Percentiles rank a stretch among this genome's conserved stretches.
These are phyloP conservation scores for Favolaschia claudopus DNA, from an alignment of 768 basidiomycete genomes.

Conservation along the genomic window DNA sequence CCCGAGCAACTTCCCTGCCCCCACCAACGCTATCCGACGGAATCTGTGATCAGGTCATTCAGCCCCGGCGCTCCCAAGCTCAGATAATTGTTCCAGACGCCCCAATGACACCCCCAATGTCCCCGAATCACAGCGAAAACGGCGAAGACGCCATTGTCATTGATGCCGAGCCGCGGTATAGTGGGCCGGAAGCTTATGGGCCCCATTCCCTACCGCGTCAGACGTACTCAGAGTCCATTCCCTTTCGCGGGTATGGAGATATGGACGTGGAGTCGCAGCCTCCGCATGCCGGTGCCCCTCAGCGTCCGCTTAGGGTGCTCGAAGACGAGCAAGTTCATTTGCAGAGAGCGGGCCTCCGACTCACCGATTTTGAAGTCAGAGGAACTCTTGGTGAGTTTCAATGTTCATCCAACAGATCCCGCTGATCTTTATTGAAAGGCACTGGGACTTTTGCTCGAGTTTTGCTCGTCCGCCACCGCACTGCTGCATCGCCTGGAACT, in stretches of 20 bases:
- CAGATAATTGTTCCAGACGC: conserved; percentile 57
- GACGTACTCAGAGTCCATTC: conserved; percentile 20
- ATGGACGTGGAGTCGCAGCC: conserved; percentile 35
- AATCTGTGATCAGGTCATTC: conserved; percentile 19
- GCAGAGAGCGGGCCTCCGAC: conserved; percentile 62
- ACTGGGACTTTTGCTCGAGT: conserved; percentile 98
- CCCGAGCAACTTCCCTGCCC: conserved; percentile 20
- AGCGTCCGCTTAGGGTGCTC: conserved; percentile 63
- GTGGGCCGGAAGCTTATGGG: conserved; percentile 34
- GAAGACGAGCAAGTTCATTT: conserved; percentile 78
- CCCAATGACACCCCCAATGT: conserved; percentile 78
- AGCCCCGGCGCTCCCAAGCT: conserved; percentile 48
- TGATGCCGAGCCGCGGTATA: conserved; percentile 47
- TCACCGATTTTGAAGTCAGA: conserved; percentile 84
- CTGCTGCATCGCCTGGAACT: conserved; percentile 53
- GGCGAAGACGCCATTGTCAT: conserved; percentile 44
- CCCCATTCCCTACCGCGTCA: conserved; percentile 16
- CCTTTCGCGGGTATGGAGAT: conserved; percentile 26
- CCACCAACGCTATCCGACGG: conserved; percentile 19
- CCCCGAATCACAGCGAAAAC: conserved; percentile 60
- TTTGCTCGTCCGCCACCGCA: conserved; percentile 82
- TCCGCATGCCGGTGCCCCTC: conserved; percentile 24
- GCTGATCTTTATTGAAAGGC: conserved; percentile 53
- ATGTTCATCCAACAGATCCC: conserved; percentile 2
- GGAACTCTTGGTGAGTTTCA: conserved; percentile 71